phyloP scores from a whole-genome alignment of 208 protist species.

The Plasmodiophora brassicae region DNA sequence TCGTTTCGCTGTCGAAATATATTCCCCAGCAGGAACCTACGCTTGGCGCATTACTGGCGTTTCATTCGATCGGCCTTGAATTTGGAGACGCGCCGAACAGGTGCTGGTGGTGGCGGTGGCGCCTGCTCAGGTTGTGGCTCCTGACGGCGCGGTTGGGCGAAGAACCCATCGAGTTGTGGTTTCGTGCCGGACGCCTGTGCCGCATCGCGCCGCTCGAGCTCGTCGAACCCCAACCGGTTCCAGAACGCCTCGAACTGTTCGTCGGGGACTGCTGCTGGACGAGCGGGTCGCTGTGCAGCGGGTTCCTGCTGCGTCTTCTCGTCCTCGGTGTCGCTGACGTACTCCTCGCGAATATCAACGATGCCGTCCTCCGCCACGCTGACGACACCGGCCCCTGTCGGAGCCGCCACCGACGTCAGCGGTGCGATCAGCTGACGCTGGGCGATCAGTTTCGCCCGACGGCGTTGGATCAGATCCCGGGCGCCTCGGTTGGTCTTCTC shows the following conservation, averaged over 20 bases:
- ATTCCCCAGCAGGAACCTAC: no score
- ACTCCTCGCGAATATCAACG: slow-evolving; percentile 1
- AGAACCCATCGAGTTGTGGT: neutral
- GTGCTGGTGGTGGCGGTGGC: no score
- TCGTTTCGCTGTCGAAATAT: no score
- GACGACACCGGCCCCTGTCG: no score
- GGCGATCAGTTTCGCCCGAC: neutral
- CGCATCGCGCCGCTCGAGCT: neutral
- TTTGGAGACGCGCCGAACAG: neutral
- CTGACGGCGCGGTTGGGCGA: neutral
- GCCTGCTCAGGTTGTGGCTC: neutral
- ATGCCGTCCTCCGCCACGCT: neutral
- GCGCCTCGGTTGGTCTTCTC: neutral
- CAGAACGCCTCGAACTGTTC: neutral
- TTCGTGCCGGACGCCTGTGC: neutral
- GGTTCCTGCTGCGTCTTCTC: neutral
- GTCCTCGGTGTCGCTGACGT: neutral
- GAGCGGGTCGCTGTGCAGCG: neutral
- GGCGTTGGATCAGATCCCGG: neutral
- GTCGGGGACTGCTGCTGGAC: neutral
- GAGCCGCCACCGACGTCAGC: no score
- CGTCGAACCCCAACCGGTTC: neutral
- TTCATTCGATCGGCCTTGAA: neutral
- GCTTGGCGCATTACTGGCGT: no score
- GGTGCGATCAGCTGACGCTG: neutral